phyloP scores from a whole-genome alignment of 2,329 filamentous ascomycete species.

The Diaporthe caulivora region DNA sequence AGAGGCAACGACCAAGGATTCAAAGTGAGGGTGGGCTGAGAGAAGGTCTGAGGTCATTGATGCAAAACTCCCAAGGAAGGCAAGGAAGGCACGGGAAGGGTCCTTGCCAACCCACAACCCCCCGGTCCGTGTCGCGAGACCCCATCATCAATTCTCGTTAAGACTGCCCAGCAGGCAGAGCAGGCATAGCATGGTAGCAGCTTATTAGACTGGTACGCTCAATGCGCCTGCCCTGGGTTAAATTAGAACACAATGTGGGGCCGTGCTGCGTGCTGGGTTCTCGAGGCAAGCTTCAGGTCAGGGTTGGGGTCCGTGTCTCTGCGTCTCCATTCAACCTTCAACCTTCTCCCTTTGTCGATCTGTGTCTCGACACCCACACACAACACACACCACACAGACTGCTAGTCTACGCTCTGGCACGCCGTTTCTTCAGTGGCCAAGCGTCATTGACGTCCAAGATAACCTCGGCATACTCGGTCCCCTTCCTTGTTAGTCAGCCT shows the following conservation, averaged over 20 bases:
- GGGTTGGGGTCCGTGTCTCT: slow-evolving; percentile 9
- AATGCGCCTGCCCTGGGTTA: slow-evolving; percentile 8
- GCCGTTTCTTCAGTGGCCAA: not conserved
- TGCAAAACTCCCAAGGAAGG: slow-evolving; percentile 16
- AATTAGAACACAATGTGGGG: slow-evolving; percentile 25
- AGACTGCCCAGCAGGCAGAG: not conserved
- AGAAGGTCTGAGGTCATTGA: slow-evolving; percentile 30
- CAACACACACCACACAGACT: not conserved
- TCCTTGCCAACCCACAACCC: slow-evolving; percentile 3
- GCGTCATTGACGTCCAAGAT: not conserved
- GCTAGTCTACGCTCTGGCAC: not conserved
- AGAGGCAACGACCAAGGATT: slow-evolving; percentile 20
- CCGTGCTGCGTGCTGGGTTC: no score
- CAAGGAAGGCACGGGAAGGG: not conserved
- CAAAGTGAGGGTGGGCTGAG: slow-evolving; percentile 22
- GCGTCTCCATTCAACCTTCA: no score
- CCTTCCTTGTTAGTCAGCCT: not conserved
- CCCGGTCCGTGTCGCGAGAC: slow-evolving; percentile 2
- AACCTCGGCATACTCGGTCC: not conserved
- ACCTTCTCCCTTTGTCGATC: slow-evolving; percentile 17
- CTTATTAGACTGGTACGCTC: not conserved
- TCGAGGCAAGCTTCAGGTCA: no score
- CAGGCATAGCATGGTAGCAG: not conserved
- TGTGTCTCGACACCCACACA: no score
- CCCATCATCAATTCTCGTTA: slow-evolving; percentile 10